Evolutionary conservation across 108 stramenopile species (phyloP).

Genomic region (Cyclostephanos invisitatus): DNA sequence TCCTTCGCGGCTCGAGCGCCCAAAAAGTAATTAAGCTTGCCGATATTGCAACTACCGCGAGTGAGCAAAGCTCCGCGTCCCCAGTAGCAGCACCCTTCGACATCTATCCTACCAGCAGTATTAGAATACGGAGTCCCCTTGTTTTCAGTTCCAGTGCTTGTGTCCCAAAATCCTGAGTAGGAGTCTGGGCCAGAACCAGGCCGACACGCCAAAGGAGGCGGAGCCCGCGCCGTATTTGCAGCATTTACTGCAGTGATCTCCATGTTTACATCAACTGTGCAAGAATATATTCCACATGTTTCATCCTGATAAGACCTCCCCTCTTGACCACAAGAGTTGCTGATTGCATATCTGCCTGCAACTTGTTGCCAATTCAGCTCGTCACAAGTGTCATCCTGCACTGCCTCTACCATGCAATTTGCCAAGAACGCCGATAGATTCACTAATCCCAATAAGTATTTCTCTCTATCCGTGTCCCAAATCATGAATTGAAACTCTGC

Average conservation of each 20-base stretch:
- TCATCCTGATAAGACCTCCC: conserved; percentile 47
- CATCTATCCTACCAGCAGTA: conserved; percentile 23
- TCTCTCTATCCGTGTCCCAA: conserved; percentile 5
- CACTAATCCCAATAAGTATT: conserved; percentile 10
- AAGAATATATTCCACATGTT: background rate
- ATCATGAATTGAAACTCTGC: conserved; percentile 24
- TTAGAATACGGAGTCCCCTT: conserved; percentile 2
- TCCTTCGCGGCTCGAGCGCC: conserved; percentile 30
- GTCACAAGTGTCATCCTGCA: conserved; percentile 53
- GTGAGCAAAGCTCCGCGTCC: conserved; percentile 39
- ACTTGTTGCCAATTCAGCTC: conserved; percentile 45
- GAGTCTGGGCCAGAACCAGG: conserved; percentile 1
- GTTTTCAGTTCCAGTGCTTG: conserved; percentile 1
- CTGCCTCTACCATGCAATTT: conserved; percentile 32
- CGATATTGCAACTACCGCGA: conserved; percentile 24
- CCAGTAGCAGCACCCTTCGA: conserved; percentile 49
- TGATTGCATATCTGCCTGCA: conserved; percentile 5
- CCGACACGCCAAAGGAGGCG: conserved; percentile 5
- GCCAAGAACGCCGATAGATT: conserved; percentile 15
- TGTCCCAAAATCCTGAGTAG: conserved; percentile 15
- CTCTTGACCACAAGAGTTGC: conserved; percentile 40
- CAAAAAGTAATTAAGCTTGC: conserved; percentile 43
- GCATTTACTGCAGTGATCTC: conserved; percentile 6
- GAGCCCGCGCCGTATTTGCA: conserved; percentile 2
- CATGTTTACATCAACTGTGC: conserved; percentile 4